Evolutionary conservation across 2,329 filamentous ascomycete genomes (phyloP).

Genomic region (Epichloe sibirici): DNA sequence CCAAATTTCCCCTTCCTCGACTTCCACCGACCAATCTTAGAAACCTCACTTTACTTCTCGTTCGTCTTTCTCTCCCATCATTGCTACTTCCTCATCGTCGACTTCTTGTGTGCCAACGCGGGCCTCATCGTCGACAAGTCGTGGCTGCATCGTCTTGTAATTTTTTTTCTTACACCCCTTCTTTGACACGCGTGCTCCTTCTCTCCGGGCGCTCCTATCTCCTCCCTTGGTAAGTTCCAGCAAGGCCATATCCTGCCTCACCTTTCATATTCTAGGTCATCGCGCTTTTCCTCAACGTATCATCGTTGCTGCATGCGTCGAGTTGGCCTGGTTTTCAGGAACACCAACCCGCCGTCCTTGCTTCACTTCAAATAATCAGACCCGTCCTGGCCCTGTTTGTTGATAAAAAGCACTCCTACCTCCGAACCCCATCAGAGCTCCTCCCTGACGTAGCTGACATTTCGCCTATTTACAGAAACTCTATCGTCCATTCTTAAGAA

Average conservation of each 20-base stretch:
- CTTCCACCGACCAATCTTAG: slow-evolving; percentile 7
- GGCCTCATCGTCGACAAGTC: slow-evolving; percentile 8
- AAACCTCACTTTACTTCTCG: slow-evolving; percentile 11
- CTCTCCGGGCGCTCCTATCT: slow-evolving; percentile 7
- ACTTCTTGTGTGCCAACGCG: slow-evolving; percentile 5
- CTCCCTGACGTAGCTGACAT: slow-evolving; percentile 12
- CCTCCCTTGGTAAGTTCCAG: slow-evolving; percentile 11
- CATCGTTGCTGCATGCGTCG: not conserved
- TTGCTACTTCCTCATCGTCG: slow-evolving; percentile 24
- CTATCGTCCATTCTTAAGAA: slow-evolving; percentile 15
- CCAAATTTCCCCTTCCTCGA: slow-evolving; percentile 15
- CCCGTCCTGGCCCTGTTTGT: not conserved
- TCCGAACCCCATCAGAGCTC: slow-evolving; percentile 2
- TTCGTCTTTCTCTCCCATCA: slow-evolving; percentile 18
- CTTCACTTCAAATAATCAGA: not conserved
- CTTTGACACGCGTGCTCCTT: slow-evolving; percentile 23
- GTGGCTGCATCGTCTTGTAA: slow-evolving; percentile 14
- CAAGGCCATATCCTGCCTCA: slow-evolving; percentile 3
- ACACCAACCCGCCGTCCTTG: not conserved
- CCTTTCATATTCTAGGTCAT: not conserved
- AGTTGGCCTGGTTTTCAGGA: not conserved
- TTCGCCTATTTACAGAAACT: slow-evolving; percentile 1
- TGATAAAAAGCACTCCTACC: slow-evolving; percentile 12
- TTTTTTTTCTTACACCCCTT: slow-evolving; percentile 15
- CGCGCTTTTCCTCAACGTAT: not conserved